Evolutionary conservation across 2,329 filamentous ascomycete genomes (phyloP).

Genomic region (Stagonosporopsis cucurbitacearum): DNA sequence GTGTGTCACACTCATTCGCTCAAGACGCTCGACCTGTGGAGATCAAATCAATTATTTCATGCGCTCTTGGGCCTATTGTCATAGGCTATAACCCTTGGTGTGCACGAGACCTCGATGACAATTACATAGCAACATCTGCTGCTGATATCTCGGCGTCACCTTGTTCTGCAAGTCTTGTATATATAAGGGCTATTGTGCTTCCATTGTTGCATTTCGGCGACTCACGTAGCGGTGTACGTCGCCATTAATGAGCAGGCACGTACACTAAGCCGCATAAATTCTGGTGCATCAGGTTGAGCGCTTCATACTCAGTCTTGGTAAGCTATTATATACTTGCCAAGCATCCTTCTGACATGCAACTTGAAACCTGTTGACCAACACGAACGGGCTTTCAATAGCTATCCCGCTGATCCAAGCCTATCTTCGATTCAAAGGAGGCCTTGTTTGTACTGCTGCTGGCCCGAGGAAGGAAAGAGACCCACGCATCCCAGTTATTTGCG

Average conservation of each 20-base stretch:
- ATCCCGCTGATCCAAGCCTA: neutral
- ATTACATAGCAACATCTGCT: neutral
- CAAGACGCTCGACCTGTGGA: neutral
- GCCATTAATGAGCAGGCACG: neutral
- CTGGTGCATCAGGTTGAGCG: neutral
- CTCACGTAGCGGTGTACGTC: too few relatives aligned
- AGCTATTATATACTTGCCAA: neutral
- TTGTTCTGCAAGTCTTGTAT: neutral
- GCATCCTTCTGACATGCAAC: neutral
- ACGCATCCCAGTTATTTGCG: neutral
- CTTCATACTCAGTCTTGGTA: neutral
- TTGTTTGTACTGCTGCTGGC: neutral
- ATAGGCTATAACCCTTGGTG: neutral
- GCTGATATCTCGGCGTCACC: neutral
- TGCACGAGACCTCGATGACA: neutral
- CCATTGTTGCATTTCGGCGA: neutral
- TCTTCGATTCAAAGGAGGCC: neutral
- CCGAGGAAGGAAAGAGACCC: constrained; percentile 1
- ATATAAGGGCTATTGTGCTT: neutral
- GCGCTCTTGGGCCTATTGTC: neutral
- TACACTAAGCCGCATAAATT: neutral
- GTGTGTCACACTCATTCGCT: neutral
- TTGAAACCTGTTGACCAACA: neutral
- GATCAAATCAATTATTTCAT: neutral
- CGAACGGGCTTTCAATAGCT: neutral